These are phyloP conservation scores for Coemansia javaensis DNA, from an alignment of 192 early-diverging fungal genomes.

Conservation along the genomic window DNA sequence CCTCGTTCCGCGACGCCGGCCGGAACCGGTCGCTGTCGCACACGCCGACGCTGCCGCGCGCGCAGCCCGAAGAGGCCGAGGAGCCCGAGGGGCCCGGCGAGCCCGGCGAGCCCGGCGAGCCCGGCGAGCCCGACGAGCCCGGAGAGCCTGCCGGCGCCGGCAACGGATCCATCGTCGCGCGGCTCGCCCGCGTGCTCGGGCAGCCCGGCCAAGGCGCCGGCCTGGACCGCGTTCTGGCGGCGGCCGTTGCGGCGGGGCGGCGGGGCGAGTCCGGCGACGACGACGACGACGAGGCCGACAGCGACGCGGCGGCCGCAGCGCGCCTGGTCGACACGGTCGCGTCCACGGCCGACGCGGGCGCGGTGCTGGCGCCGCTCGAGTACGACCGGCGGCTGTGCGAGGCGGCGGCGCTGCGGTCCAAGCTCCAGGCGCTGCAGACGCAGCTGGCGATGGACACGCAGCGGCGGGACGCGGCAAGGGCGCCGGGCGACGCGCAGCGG, in stretches of 20 bases:
- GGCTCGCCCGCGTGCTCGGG: no score
- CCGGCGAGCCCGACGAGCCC: no score
- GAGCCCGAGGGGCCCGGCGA: no score
- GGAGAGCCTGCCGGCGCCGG: no score
- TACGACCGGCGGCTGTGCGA: conserved; percentile 28
- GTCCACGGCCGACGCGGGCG: conserved; percentile 1
- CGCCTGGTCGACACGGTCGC: conserved; percentile 12
- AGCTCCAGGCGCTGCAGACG: conserved; percentile 18
- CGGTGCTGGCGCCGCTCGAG: conserved; percentile 19
- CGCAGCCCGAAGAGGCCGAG: neutral
- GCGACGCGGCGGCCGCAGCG: conserved; percentile 2
- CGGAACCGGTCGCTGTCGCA: conserved; percentile 27
- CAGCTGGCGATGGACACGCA: conserved; percentile 25
- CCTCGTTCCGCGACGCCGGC: neutral
- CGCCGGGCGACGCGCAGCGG: conserved; percentile 6
- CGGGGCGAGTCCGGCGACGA: neutral
- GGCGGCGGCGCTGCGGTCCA: conserved; percentile 13
- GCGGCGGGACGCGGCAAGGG: conserved; percentile 29
- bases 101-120: neutral
- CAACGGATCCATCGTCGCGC: no score
- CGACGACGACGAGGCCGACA: neutral
- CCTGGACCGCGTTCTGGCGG: no score
- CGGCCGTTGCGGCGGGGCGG: conserved; percentile 1
- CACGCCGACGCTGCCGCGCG: conserved; percentile 4
- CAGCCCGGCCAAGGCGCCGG: no score